Evolutionary conservation across 805 yeast species (phyloP), one percentile per base, ranked within the genome.

Genomic region (Tetrapisispora arboricola): DNA sequence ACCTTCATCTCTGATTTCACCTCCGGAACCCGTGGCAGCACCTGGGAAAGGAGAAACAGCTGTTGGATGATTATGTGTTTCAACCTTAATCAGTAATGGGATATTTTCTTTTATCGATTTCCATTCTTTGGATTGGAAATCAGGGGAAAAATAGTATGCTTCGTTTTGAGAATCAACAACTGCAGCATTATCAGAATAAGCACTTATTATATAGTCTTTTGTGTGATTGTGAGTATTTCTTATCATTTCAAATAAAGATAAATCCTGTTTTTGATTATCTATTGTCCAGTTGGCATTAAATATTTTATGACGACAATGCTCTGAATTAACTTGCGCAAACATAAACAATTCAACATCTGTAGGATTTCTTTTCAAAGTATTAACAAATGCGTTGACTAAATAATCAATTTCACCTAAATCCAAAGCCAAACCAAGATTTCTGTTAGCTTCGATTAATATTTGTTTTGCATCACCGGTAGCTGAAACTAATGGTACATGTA

Each of bases 1-100:
- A 67, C 96, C 98, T 68, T 92, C 99, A 65, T 92, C 99, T 73
- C 99, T 84, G 57, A 92, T 92, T 67, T 92, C 99, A 70, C 99
- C 99, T 63, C 99, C 99, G 10, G 97, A 88, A 48, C 99, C 99
- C 12, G 99, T 92, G 32, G 99, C 95, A 25, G 99, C 99, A 64
- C 99, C 99, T 3, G 98, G 88, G 66, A 86, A 92, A 31, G 99
- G 99, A 19, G 97, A 90, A 5, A 92, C 96, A 1, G 98, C 98
- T 20, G 99, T 92, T 41, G 99, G 99, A 64, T 92, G 99, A 67
- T 92, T 92, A 64, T 92, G 99, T 20, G 99, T 92, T 67, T 92
- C 99, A 39, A 92, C 98, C 63, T 92, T 92, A 57, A 88, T 84
- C 51, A 92, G 69, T 56, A 94, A 85, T 49, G 88, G 92, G 17